Evolutionary conservation across 306 rosid genomes (phyloP), one percentile per base, ranked within the genome.

Genomic region (Malus fusca): DNA sequence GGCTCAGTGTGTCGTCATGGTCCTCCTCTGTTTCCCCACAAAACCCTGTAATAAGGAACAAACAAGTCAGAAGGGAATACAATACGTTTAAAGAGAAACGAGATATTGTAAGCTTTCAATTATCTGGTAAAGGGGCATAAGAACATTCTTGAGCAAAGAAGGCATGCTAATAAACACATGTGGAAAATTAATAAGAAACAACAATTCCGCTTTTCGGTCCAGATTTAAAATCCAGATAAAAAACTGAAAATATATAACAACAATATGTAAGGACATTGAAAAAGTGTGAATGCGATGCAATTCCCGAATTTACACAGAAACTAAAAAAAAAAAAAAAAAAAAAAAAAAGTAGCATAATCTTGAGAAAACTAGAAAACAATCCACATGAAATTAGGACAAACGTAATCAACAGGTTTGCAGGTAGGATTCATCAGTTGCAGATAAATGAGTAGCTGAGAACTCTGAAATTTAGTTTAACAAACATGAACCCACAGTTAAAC

Each of bases 21-120:
- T 95, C 97, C 83, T 89, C 91, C 81, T 95, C 99, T 21, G 97
- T 90, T 82, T 95, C 99, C 75, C 95, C 97, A 68, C 97, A 95
- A 80, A 95, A 95, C 18, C 99, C 99, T 95, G 84, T 68, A 55
- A n/a, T 52, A 64, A 68, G 48, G 44, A 81, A 81, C 64, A 84
- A 84, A 70, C 31, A 71, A 23, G 65, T 72, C 37, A 52, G 12
- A 21, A 65, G 65, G 46, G 58, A n/a, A 18, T 66, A 25, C 68
- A 44, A 69, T 25, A 18, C 13, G 25, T 10, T 43, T 8, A 60
- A 73, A 43, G 9, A 6, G 37, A 43, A 35, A 12, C 0, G n/a
- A 22, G 2, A 10, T 7, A 73, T 28, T 23, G 55, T 5, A 66
- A n/a, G 55, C 15, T 35, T 18, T 0, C 23, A 8, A 35, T 66